Conservation (phyloP, 1,139 yeast species). For the Blastobotrys serpentis region DNA sequence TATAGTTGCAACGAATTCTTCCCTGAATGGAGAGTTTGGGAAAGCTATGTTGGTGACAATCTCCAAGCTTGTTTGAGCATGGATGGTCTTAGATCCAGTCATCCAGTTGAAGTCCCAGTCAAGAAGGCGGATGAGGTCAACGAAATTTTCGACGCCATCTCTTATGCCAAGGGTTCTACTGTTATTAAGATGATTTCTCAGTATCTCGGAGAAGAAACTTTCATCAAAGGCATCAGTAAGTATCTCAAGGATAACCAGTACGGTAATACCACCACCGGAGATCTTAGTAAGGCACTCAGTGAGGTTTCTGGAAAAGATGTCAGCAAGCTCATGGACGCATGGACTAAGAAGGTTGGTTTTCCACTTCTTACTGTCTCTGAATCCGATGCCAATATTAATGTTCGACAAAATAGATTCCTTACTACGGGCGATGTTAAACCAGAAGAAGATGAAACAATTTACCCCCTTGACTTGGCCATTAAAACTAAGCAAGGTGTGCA, state of each 20-base stretch:
- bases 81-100: slow-evolving; percentile 71
- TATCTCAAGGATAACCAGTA: slow-evolving; percentile 58
- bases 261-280: slow-evolving; percentile 60
- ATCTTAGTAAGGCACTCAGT: slow-evolving; percentile 58
- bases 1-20: slow-evolving; percentile 60
- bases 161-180: slow-evolving; percentile 76
- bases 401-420: slow-evolving; percentile 57
- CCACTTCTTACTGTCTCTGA: slow-evolving; percentile 54
- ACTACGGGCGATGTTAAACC: slow-evolving; percentile 53
- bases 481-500: slow-evolving; percentile 67
- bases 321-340: slow-evolving; percentile 51
- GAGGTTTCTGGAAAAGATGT: slow-evolving; percentile 58
- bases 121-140: slow-evolving; percentile 71
- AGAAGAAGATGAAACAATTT: slow-evolving; percentile 50
- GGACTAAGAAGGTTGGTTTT: slow-evolving; percentile 67
- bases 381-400: slow-evolving; percentile 36
- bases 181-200: slow-evolving; percentile 68
- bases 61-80: slow-evolving; percentile 62
- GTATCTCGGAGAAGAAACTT: slow-evolving; percentile 63
- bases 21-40: slow-evolving; percentile 75
- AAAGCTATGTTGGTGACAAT: slow-evolving; percentile 59
- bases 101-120: slow-evolving; percentile 77
- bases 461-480: slow-evolving; percentile 81
- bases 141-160: slow-evolving; percentile 75
- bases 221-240: slow-evolving; percentile 67